Percentiles rank a stretch among this genome's conserved stretches.
phyloP scores from a whole-genome alignment of 306 rosid species.

The Dalbergia cochinchinensis region DNA sequence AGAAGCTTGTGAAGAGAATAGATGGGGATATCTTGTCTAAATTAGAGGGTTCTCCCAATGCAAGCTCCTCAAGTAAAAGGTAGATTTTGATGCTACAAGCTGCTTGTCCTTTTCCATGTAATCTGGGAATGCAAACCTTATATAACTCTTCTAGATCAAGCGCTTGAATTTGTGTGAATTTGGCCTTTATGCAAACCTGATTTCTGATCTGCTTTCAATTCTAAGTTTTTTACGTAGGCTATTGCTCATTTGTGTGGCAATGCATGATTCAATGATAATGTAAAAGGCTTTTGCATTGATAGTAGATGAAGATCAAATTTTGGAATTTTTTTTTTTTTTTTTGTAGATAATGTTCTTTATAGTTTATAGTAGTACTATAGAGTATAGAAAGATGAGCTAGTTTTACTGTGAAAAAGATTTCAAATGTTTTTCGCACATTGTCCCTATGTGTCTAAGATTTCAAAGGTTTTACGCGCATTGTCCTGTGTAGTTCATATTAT shows the following conservation, averaged over 20 bases:
- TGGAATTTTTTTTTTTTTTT: background rate
- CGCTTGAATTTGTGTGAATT: slow-evolving; percentile 20
- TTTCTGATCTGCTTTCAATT: background rate
- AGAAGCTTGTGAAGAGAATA: slow-evolving; percentile 64
- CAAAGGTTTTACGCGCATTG: slow-evolving; percentile 3
- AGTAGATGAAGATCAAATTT: slow-evolving; percentile 4
- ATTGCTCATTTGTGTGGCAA: background rate
- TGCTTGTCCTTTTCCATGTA: slow-evolving; percentile 11
- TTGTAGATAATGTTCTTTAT: background rate
- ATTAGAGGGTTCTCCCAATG: slow-evolving; percentile 58
- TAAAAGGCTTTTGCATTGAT: background rate
- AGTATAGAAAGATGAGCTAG: slow-evolving; percentile 5
- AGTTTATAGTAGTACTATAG: background rate
- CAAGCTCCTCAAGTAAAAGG: slow-evolving; percentile 64
- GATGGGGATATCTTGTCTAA: slow-evolving; percentile 63
- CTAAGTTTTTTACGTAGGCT: slow-evolving; percentile 28
- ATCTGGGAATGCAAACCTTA: slow-evolving; percentile 2
- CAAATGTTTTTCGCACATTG: slow-evolving; percentile 1
- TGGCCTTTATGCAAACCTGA: background rate
- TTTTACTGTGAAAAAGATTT: slow-evolving; percentile 1
- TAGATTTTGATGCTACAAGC: slow-evolving; percentile 39
- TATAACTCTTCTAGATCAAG: background rate
- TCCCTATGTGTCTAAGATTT: background rate
- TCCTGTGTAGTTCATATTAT: slow-evolving; percentile 14
- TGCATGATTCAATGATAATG: slow-evolving; percentile 7